Percentiles rank a stretch among this genome's conserved stretches.
phyloP scores from a whole-genome alignment of 805 yeast genomes.

The Metschnikowia colocasiae region DNA sequence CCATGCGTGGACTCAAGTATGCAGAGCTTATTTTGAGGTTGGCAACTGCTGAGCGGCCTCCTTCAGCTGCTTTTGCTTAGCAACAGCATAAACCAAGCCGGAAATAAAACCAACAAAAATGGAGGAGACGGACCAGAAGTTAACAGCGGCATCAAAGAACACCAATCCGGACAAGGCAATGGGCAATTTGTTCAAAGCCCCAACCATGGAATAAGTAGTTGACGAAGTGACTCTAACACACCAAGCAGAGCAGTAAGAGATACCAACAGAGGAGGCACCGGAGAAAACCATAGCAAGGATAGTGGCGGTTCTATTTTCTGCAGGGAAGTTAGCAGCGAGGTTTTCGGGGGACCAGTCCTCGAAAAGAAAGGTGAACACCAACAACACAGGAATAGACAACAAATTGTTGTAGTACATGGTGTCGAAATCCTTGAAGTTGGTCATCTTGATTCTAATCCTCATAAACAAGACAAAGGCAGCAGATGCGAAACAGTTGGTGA shows the following conservation, averaged over 20 bases:
- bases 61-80: slow-evolving; percentile 85
- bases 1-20: not conserved
- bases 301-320: slow-evolving; percentile 61
- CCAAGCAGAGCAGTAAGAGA: slow-evolving; percentile 99
- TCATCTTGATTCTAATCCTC: slow-evolving; percentile 97
- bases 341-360: slow-evolving; percentile 94
- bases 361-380: slow-evolving; percentile 66
- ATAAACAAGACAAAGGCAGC: slow-evolving; percentile 90
- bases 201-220: slow-evolving; percentile 98
- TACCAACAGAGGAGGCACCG: slow-evolving; percentile 93
- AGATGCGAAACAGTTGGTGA: slow-evolving; percentile 86
- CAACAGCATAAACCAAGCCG: slow-evolving; percentile 93
- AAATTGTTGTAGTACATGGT: slow-evolving; percentile 97
- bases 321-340: slow-evolving; percentile 73
- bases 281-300: slow-evolving; percentile 83
- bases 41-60: slow-evolving; percentile 33
- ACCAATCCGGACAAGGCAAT: slow-evolving; percentile 92
- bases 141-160: slow-evolving; percentile 92
- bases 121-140: slow-evolving; percentile 86
- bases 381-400: slow-evolving; percentile 84
- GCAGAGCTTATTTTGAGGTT: slow-evolving; percentile 14
- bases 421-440: slow-evolving; percentile 94
- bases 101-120: slow-evolving; percentile 92
- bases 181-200: slow-evolving; percentile 97
- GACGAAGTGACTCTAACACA: slow-evolving; percentile 99